Percentiles rank a stretch among this genome's conserved stretches.
Conservation (phyloP, 1,284 basidiomycete genomes). For the Cryptococcus sp. region DNA sequence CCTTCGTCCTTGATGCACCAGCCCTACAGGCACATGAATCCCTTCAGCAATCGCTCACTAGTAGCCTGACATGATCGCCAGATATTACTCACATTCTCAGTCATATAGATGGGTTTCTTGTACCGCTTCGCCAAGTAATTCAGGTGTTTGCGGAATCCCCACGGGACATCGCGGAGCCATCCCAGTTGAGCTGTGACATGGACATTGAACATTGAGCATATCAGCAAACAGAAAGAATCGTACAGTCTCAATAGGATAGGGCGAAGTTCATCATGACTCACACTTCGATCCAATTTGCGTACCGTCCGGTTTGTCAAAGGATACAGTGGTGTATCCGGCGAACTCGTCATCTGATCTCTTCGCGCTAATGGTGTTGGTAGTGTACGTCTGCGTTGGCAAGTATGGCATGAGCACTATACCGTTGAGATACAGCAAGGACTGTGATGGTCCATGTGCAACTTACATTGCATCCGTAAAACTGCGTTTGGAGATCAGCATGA, state of each 20-base stretch:
- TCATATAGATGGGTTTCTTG: conserved; percentile 63
- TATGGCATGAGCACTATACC: neutral
- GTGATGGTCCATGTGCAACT: no score
- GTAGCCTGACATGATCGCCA: neutral
- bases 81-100: conserved; percentile 28
- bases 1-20: conserved; percentile 61
- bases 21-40: conserved; percentile 4
- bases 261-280: conserved; percentile 32
- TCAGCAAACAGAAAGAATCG: neutral
- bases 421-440: no score
- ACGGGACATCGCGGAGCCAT: conserved; percentile 49
- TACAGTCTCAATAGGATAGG: neutral
- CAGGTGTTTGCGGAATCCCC: conserved; percentile 58
- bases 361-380: conserved; percentile 65
- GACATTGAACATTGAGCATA: conserved; percentile 12
- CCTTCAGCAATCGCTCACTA: neutral
- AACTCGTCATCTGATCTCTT: conserved; percentile 57
- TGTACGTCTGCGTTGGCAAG: conserved; percentile 65
- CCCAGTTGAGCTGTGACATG: conserved; percentile 20
- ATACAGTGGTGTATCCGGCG: conserved; percentile 60
- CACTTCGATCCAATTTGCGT: conserved; percentile 69
- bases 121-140: conserved; percentile 71
- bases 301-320: conserved; percentile 56
- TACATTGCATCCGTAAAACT: conserved; percentile 39
- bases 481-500: no score